Conservation (phyloP, 139 green algal genomes). For the Asterochloris sp. region DNA sequence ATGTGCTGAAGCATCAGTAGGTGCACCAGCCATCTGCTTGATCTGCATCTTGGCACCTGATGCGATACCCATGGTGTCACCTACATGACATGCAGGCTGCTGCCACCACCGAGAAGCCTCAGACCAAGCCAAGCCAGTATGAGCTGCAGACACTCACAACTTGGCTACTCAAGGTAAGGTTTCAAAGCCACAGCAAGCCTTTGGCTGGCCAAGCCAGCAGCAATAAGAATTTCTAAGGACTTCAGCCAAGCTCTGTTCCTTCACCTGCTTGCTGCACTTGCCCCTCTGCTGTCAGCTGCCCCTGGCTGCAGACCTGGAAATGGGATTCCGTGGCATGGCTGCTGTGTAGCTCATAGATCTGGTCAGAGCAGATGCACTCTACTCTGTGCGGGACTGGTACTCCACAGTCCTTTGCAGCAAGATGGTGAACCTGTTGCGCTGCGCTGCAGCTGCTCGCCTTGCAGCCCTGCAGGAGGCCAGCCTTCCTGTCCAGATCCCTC, state of each 20-base stretch:
- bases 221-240: neutral
- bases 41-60: neutral
- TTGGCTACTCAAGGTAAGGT: conserved; percentile 77
- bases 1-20: too few species aligned
- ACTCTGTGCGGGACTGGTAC: neutral
- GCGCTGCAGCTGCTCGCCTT: neutral
- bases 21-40: too few species aligned
- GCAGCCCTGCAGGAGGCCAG: neutral
- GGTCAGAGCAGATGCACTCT: neutral
- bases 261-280: neutral
- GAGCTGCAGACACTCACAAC: conserved; percentile 78
- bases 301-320: neutral
- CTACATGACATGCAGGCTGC: neutral
- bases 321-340: neutral
- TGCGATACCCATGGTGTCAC: neutral
- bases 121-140: conserved; percentile 33
- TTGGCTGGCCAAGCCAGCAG: conserved; percentile 14
- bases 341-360: neutral
- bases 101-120: neutral
- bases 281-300: neutral
- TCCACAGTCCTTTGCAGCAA: neutral
- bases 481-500: neutral
- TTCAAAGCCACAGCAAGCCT: neutral
- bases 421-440: neutral
- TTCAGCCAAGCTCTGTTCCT: neutral